Base-by-base conservation (phyloP, 2,329 filamentous ascomycete species). In the Aspergillus vadensis region DNA sequence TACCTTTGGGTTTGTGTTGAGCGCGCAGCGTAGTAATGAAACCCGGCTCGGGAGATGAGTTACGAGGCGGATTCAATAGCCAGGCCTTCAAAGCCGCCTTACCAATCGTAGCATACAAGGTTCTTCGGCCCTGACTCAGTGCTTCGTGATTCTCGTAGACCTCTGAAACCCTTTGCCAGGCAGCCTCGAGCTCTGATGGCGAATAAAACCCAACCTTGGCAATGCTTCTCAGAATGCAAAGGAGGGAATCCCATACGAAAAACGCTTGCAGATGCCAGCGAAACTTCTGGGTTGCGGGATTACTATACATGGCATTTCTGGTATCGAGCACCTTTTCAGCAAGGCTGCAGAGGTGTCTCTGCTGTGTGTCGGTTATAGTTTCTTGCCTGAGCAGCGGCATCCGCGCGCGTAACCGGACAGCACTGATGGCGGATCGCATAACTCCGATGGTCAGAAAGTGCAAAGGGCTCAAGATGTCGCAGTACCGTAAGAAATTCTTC, bases 191-290 rank as follows among this genome's bases (percentile, higher is more conserved):
- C 50, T 53, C 50, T 8, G 27, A 5, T 12, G 10, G 32, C 66
- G 43, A 70, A 71, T 48, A 76, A 58, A 50, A 76, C 65, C 61
- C 72, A 69, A 44, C 38, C 27, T 73, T 70, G 14, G 73, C 63
- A 0, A 79, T 65, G 49, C 74, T 74, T 60, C 66, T 74, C 30
- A 83, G 69, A 25, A 83, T 69, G 63, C 80, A 80, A 12, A 83
- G 75, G 47, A 81, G 75, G 2, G 80, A 75, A 57, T 82, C 81
- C 80, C 81, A 84, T 32, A 78, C 71, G 64, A 82, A 85, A 30
- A 80, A 76, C 10, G 73, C 65, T 25, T 79, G 71, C 36, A 76
- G 69, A 52, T 81, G 78, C 79, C 80, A 82, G 21, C 70, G 67
- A 60, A 76, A 81, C 14, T 71, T 69, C 23, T 72, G 67, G 53